phyloP scores from a whole-genome alignment of 2,329 filamentous ascomycete species.

The Emydomyces testavorans region DNA sequence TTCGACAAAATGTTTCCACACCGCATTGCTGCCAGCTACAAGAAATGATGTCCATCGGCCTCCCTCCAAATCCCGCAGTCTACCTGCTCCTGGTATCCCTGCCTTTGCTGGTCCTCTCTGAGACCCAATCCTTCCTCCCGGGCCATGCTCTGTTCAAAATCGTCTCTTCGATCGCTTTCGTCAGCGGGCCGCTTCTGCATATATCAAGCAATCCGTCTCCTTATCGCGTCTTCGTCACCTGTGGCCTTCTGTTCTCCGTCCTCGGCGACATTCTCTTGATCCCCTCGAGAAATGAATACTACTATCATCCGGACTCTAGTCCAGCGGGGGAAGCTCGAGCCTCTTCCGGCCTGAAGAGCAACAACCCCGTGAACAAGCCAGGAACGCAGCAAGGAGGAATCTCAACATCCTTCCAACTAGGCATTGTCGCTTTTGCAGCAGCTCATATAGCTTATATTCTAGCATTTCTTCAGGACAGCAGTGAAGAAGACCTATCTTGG shows the following conservation, averaged over 20 bases:
- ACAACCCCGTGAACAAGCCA: not conserved
- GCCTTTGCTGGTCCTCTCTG: constrained; percentile 21
- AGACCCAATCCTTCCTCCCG: constrained; percentile 19
- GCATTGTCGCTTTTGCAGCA: constrained; percentile 22
- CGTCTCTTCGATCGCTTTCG: constrained; percentile 23
- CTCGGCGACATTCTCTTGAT: constrained; percentile 23
- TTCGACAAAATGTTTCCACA: no score
- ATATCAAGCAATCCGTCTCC: constrained; percentile 16
- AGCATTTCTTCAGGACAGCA: constrained; percentile 20
- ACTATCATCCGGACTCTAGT: constrained; percentile 6
- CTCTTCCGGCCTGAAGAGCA: not conserved
- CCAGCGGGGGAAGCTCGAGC: not conserved
- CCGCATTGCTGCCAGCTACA: no score
- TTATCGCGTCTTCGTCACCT: constrained; percentile 19
- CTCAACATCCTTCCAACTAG: constrained; percentile 23
- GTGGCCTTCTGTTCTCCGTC: constrained; percentile 21
- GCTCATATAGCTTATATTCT: constrained; percentile 24
- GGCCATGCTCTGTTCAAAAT: constrained; percentile 24
- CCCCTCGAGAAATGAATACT: constrained; percentile 20
- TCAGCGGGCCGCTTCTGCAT: constrained; percentile 18
- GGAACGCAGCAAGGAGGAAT: constrained; percentile 6
- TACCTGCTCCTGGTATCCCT: constrained; percentile 21
- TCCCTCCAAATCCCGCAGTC: constrained; percentile 16
- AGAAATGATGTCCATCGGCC: constrained; percentile 14
- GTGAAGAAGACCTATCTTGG: constrained; percentile 11